Evolutionary conservation across 768 basidiomycete genomes (phyloP).

Genomic region (Ramaria rubella): DNA sequence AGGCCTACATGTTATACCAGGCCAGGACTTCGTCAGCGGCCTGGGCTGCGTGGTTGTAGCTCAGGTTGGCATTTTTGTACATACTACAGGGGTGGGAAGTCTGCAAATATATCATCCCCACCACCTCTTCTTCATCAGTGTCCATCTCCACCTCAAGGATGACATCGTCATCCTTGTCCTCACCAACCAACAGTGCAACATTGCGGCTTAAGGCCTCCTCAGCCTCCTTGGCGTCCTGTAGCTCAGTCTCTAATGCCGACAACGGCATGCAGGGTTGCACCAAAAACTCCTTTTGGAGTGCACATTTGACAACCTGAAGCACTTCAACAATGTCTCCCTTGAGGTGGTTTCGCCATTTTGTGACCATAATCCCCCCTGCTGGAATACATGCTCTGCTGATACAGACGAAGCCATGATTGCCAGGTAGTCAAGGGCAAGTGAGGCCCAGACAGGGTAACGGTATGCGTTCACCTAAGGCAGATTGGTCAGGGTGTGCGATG

Average conservation of each 20-base stretch:
- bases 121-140: not conserved
- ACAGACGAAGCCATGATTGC: conserved; percentile 24
- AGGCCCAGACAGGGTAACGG: conserved; percentile 23
- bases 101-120: not conserved
- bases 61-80: not conserved
- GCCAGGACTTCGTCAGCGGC: not conserved
- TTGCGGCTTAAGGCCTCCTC: no score
- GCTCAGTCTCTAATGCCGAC: not conserved
- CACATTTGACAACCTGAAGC: conserved; percentile 23
- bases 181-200: no score
- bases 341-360: conserved; percentile 28
- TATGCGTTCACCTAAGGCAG: conserved; percentile 14
- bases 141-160: not conserved
- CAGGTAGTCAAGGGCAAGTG: conserved; percentile 23
- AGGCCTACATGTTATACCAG: no score
- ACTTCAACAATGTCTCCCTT: conserved; percentile 31
- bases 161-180: not conserved
- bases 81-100: not conserved
- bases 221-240: not conserved
- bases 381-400: conserved; percentile 21
- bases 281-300: not conserved
- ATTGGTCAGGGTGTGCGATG: not conserved
- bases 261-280: not conserved
- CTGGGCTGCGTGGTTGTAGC: not conserved
- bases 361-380: conserved; percentile 33